A percentile compares a stretch with the other conserved stretches of the same genome.
Conservation (phyloP, 148 eudicot species). For the Limonium bicolor region DNA sequence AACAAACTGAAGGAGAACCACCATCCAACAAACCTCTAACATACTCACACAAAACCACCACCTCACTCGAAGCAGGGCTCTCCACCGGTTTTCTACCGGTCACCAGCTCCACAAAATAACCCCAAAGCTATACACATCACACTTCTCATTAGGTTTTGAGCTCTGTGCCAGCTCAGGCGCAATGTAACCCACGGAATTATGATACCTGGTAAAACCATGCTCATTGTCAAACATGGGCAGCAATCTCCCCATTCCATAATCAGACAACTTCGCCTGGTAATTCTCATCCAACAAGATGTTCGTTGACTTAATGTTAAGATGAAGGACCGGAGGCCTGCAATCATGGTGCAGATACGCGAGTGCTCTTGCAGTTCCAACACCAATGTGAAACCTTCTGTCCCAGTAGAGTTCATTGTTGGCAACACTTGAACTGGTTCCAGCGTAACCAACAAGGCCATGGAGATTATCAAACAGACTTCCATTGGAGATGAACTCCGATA, state of each 20-base stretch:
- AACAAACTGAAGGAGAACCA: constrained; percentile 62
- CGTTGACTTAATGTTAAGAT: constrained; percentile 72
- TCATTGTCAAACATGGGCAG: constrained; percentile 59
- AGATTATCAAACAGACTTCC: constrained; percentile 71
- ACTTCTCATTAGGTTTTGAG: constrained; percentile 56
- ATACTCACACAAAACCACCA: constrained; percentile 68
- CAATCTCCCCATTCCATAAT: constrained; percentile 64
- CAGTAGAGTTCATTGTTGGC: constrained; percentile 57
- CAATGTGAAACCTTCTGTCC: constrained; percentile 67
- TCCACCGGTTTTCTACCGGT: constrained; percentile 93
- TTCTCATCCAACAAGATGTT: constrained; percentile 69
- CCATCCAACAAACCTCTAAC: constrained; percentile 55
- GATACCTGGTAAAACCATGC: constrained; percentile 44
- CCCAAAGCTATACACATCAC: constrained; percentile 87
- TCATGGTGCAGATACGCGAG: constrained; percentile 87
- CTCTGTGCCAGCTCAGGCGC: constrained; percentile 89
- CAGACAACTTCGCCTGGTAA: constrained; percentile 59
- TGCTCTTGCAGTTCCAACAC: constrained; percentile 76
- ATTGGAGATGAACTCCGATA: constrained; percentile 55
- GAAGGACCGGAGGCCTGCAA: constrained; percentile 67
- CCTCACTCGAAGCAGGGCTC: constrained; percentile 48
- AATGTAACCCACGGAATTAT: constrained; percentile 78
- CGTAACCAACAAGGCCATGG: constrained; percentile 46
- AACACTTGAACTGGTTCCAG: constrained; percentile 58
- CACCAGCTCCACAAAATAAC: constrained; percentile 69